Evolutionary conservation across 495 filamentous ascomycete genomes (phyloP), one percentile per base, ranked within the genome.

Genomic region (Aspergillus conjunctus): DNA sequence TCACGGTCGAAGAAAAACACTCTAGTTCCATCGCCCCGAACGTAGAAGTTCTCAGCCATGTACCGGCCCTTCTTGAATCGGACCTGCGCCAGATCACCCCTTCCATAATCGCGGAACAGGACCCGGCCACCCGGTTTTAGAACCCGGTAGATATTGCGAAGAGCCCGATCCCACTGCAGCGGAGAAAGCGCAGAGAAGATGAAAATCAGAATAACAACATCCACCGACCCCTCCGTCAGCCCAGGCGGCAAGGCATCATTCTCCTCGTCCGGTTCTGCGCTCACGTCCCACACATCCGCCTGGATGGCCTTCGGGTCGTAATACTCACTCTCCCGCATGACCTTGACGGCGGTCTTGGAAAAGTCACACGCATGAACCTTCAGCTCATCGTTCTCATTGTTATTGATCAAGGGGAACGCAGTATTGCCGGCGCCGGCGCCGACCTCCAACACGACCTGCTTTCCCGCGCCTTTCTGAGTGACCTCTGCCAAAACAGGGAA

Each of bases 381-480:
- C 54, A 98, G 78, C 30, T 84, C 73, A 51, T 83, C 80, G 73
- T 97, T 98, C 70, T 86, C 81, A 73, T 96, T 98, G 71, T 84
- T 81, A 58, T 80, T 77, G 59, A 98, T 66, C 60, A 98, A 83
- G 5, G 94, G 94, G 67, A 97, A 98, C 14, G 93, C 91, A 33
- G 92, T 97, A 77, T 98, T 98, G 20, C 94, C 94, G 11, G 94
- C 94, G 17, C 94, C 94, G 1, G 95, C 95, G 51, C 94, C 94
- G 56, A 98, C 88, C 70, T 98, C 95, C 53, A 98, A 79, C 37
- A 98, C 77, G 15, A 83, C 83, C 54, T 82, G 73, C 6, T 77
- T 80, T 1, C 87, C 88, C 0, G 85, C 83, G 31, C 81, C 83
- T 56, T 83, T 79, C 54, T 79, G 77, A 4, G 89, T 90, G 32